These are phyloP conservation scores for Endothia cerciana DNA, from an alignment of 2,329 filamentous ascomycete genomes.

Conservation along the genomic window DNA sequence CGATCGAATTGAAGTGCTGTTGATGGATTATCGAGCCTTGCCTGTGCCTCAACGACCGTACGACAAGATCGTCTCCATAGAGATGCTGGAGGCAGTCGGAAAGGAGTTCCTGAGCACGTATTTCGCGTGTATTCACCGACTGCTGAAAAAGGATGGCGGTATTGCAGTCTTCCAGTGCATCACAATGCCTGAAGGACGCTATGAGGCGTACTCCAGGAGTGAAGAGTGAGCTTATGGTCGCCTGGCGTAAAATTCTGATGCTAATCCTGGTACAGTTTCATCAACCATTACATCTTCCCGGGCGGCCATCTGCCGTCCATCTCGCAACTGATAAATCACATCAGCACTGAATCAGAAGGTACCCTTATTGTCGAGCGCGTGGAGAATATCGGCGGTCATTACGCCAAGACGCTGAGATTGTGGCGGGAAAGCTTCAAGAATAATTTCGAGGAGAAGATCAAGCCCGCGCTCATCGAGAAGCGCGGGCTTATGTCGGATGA, in stretches of 20 bases:
- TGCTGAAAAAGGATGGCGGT: conserved; percentile 68
- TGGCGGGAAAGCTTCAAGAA: conserved; percentile 70
- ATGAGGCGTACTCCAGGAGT: conserved; percentile 66
- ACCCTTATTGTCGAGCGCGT: conserved; percentile 68
- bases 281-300: conserved; percentile 77
- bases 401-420: conserved; percentile 68
- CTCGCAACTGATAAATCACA: conserved; percentile 60
- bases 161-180: conserved; percentile 77
- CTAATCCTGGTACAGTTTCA: conserved; percentile 55
- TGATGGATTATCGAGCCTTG: conserved; percentile 71
- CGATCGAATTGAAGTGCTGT: conserved; percentile 64
- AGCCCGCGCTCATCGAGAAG: conserved; percentile 60
- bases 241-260: conserved; percentile 15
- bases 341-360: conserved; percentile 62
- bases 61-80: conserved; percentile 75
- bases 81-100: conserved; percentile 78
- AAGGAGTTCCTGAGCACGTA: conserved; percentile 69
- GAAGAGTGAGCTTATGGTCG: conserved; percentile 57
- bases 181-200: conserved; percentile 72
- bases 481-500: conserved; percentile 63
- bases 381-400: conserved; percentile 76
- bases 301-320: conserved; percentile 71
- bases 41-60: conserved; percentile 57
- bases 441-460: conserved; percentile 65
- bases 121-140: conserved; percentile 64